Evolutionary conservation across 179 eudicot species (phyloP).

Genomic region (Nepenthes alata): DNA sequence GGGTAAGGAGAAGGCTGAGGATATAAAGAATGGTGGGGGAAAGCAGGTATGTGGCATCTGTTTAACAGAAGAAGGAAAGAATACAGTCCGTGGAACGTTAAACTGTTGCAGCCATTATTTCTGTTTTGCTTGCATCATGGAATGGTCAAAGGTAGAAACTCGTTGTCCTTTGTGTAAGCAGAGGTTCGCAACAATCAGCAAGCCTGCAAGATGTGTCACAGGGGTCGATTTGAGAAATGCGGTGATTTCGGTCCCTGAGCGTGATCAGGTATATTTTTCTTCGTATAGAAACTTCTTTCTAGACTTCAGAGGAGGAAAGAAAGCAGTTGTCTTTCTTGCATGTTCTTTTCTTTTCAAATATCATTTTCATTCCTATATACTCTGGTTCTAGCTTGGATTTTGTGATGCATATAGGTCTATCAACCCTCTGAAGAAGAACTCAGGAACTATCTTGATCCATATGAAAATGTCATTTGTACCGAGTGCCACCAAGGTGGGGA

Average conservation of each 20-base stretch:
- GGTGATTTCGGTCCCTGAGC: constrained; percentile 67
- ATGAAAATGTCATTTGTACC: constrained; percentile 77
- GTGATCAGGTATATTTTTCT: constrained; percentile 67
- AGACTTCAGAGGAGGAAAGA: not conserved
- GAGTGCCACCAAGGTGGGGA: constrained; percentile 95
- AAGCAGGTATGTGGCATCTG: constrained; percentile 89
- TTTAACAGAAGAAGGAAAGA: constrained; percentile 77
- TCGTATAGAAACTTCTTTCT: not conserved
- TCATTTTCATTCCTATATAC: not conserved
- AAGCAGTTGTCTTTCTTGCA: not conserved
- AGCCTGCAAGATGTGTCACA: constrained; percentile 40
- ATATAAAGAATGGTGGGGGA: constrained; percentile 34
- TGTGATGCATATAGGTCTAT: constrained; percentile 49
- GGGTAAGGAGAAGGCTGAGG: constrained; percentile 73
- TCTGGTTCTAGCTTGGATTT: not conserved
- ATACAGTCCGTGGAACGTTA: constrained; percentile 57
- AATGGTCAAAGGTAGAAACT: constrained; percentile 97
- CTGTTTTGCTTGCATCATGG: constrained; percentile 85
- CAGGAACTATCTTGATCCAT: constrained; percentile 64
- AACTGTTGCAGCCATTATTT: constrained; percentile 89
- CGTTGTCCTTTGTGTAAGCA: constrained; percentile 97
- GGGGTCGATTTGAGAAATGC: constrained; percentile 52
- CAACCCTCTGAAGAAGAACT: constrained; percentile 88
- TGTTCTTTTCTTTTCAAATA: not conserved
- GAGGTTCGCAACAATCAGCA: constrained; percentile 64